Conservation (phyloP, 2,329 filamentous ascomycete species). For the Herpomyces periplanetae region DNA sequence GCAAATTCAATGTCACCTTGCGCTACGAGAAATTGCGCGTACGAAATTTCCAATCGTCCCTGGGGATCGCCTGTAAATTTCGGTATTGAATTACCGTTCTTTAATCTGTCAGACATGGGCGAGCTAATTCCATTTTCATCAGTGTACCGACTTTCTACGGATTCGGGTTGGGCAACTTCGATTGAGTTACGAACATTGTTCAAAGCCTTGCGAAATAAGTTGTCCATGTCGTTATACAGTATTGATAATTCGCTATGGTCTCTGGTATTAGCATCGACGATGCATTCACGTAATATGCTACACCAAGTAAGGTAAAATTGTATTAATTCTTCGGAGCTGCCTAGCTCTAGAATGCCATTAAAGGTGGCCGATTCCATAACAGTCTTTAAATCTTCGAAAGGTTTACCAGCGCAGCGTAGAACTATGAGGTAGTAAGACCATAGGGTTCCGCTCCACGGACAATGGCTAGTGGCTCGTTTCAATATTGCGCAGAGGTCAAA, state of each 20-base stretch:
- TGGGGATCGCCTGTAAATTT: conserved; percentile 61
- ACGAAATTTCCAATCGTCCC: conserved; percentile 58
- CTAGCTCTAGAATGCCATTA: conserved; percentile 41
- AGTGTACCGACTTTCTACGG: conserved; percentile 58
- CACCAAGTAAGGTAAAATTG: conserved; percentile 86
- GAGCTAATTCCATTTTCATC: conserved; percentile 33
- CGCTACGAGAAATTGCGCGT: conserved; percentile 63
- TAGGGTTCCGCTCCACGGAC: conserved; percentile 58
- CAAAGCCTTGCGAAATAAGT: conserved; percentile 32
- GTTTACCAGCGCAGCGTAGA: conserved; percentile 33
- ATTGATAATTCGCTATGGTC: conserved; percentile 45
- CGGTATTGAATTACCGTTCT: too few species aligned
- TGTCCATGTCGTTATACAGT: conserved; percentile 41
- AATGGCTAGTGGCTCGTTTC: conserved; percentile 55
- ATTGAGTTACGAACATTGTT: conserved; percentile 59
- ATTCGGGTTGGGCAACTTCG: conserved; percentile 64
- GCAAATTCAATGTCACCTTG: conserved; percentile 38
- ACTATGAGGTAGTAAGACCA: conserved; percentile 67
- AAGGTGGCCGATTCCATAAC: conserved; percentile 78
- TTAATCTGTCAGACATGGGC: conserved; percentile 74
- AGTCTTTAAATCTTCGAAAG: conserved; percentile 41
- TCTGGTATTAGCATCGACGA: conserved; percentile 27
- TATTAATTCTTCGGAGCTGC: conserved; percentile 51
- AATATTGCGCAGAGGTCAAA: too few species aligned
- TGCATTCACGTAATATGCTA: conserved; percentile 51